Conservation (phyloP, 2,329 filamentous ascomycete species). For the Aspergillus glaucus region DNA sequence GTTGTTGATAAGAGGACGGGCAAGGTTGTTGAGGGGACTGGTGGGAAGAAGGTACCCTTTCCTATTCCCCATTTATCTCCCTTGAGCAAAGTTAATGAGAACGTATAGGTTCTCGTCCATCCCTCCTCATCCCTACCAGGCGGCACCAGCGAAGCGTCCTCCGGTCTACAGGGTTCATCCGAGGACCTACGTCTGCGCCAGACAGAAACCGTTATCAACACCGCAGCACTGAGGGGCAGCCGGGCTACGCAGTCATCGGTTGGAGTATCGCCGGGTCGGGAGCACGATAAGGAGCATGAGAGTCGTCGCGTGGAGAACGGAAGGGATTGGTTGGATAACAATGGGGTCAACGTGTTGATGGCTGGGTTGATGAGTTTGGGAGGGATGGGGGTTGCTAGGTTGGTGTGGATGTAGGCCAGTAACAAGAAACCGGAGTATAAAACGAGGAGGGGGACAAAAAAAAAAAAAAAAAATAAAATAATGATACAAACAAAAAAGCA, state of each 20-base stretch:
- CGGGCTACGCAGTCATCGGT: constrained; percentile 10
- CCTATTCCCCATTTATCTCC: neutral
- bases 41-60: constrained; percentile 53
- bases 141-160: constrained; percentile 8
- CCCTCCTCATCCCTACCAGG: constrained; percentile 23
- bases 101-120: constrained; percentile 30
- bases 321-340: constrained; percentile 78
- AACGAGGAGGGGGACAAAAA: neutral
- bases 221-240: constrained; percentile 20
- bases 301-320: constrained; percentile 62
- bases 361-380: constrained; percentile 72
- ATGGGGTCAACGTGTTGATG: constrained; percentile 92
- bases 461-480: neutral
- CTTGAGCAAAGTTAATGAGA: neutral
- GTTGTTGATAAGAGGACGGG: constrained; percentile 78
- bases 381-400: constrained; percentile 56
- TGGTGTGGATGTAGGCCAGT: constrained; percentile 20
- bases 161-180: neutral
- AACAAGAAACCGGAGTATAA: neutral
- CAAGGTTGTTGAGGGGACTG: constrained; percentile 82
- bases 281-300: constrained; percentile 39
- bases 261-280: constrained; percentile 8
- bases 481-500: too few species aligned
- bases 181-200: constrained; percentile 18
- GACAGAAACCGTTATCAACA: constrained; percentile 23